Evolutionary conservation across 768 basidiomycete genomes (phyloP), one percentile per base, ranked within the genome.

Genomic region (Lactarius evosmus): DNA sequence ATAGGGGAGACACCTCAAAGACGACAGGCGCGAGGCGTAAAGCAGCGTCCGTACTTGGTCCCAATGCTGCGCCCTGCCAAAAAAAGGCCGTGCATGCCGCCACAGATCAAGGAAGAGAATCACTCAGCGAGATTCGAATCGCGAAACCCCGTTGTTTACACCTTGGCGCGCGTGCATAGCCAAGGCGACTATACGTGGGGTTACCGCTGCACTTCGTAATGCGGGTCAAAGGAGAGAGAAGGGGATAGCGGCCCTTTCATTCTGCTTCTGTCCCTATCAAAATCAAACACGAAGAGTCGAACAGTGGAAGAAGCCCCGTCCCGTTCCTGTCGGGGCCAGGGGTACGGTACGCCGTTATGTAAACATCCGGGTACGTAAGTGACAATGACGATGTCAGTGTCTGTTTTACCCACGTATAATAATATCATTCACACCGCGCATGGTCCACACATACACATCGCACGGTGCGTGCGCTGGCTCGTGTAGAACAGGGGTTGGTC

Each of bases 241-340:
- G n/a, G 46, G 22, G 12, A 7, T 12, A 46, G 46, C 22, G 22
- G 22, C 12, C 12, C 14, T 11, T 22, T 49, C 25, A 1, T 25
- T 49, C 25, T 46, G 46, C 46, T 46, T 46, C 46, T 49, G 46
- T 49, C 46, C 46, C 46, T 49, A 49, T 49, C 46, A 25, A 11
- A 22, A 49, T 49, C 46, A 25, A 11, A 22, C 44, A 22, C 44
- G 44, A 8, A 46, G 12, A 40, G 46, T 49, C 22, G 25, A 49
- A 27, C 46, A 25, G 46, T 25, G 44, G 22, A 46, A 46, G 41
- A 44, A 44, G n/a, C 41, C 19, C 9, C 22, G 12, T 25, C 46
- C 46, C 46, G 46, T 49, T 25, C 46, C 46, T 49, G 22, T 49
- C 46, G 46, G 46, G 46, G 22, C 12, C 46, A 12, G 22, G 12